phyloP scores from a whole-genome alignment of 306 rosid genomes.

The Neltuma alba region DNA sequence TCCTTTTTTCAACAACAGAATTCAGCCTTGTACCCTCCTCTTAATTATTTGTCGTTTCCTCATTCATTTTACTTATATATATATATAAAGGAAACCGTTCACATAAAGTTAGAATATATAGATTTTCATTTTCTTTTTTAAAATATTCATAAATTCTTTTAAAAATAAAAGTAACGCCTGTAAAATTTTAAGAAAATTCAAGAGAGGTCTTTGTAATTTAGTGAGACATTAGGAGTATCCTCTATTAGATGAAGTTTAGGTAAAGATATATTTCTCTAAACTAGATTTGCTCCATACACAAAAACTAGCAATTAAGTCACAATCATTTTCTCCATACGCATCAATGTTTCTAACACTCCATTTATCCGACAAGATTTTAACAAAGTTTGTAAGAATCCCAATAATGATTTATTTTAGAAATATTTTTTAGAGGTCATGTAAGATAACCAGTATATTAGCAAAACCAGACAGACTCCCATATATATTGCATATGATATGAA shows the following conservation, averaged over 20 bases:
- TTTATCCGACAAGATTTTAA: not conserved
- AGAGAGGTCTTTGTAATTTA: not conserved
- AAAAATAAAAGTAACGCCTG: not conserved
- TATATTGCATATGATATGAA: not conserved
- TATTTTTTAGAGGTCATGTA: not conserved
- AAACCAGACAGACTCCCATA: not conserved
- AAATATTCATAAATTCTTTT: not conserved
- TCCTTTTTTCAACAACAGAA: slow-evolving; percentile 33
- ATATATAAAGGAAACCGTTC: not conserved
- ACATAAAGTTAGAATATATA: not conserved
- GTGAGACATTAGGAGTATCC: not conserved
- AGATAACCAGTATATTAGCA: not conserved
- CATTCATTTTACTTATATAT: not conserved
- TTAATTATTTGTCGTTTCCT: not conserved
- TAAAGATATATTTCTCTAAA: not conserved
- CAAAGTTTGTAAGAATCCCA: not conserved
- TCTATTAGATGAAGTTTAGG: not conserved
- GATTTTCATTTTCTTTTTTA: not conserved
- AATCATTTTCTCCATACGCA: not conserved
- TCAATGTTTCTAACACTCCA: not conserved
- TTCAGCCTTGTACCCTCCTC: slow-evolving; percentile 3
- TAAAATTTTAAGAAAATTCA: not conserved
- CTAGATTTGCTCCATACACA: no score
- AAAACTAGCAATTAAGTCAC: not conserved
- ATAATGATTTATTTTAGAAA: not conserved